Base-by-base conservation (phyloP, 352 stramenopile genomes). In the Phytophthora uliginosa region DNA sequence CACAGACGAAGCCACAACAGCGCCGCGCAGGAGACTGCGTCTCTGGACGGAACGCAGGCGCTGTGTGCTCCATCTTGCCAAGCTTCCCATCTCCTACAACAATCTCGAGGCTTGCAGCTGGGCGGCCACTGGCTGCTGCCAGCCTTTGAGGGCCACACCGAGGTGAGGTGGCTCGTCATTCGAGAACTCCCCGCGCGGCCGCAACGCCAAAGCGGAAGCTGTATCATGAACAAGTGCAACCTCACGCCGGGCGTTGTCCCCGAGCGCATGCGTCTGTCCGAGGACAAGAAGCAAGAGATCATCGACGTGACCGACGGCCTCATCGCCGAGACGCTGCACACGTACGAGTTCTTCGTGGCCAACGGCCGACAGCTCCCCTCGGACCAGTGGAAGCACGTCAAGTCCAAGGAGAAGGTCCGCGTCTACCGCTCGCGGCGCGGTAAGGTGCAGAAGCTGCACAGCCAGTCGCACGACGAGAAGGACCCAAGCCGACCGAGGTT, bases 291-390 rank as follows among this genome's bases (percentile, higher is more conserved):
- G 62, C 71, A 78, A 15, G 75, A 75, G 33, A 63, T 92, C 48
- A 78, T 76, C 24, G 76, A 88, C 36, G 76, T 79, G 60, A 76
- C 83, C 9, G 83, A 91, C 47, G 74, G 69, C 34, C 74, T 92
- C 59, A 79, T 91, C 36, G 81, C 81, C 62, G 85, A 88, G 57
- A 87, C 83, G 31, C 76, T 92, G 42, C 71, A 85, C 9, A 77
- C 77, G 24, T 85, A 88, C 69, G 85, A 88, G 47, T 66, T 62
- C 28, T 91, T 86, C 69, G 78, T 90, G 40, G 69, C 75, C 10
- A 76, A 78, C 31, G 69, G 71, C 2, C 77, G 82, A 7, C 63
- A 73, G 33, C 66, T 92, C 10, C 55, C 77, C 13, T 56, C 36
- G 17, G 65, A 82, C 10, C 69, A 78, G 57, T 92, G 85, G 85